Percentiles rank a stretch among this genome's conserved stretches.
Conservation (phyloP, 352 stramenopile species). For the Salisapilia sapeloensis region DNA sequence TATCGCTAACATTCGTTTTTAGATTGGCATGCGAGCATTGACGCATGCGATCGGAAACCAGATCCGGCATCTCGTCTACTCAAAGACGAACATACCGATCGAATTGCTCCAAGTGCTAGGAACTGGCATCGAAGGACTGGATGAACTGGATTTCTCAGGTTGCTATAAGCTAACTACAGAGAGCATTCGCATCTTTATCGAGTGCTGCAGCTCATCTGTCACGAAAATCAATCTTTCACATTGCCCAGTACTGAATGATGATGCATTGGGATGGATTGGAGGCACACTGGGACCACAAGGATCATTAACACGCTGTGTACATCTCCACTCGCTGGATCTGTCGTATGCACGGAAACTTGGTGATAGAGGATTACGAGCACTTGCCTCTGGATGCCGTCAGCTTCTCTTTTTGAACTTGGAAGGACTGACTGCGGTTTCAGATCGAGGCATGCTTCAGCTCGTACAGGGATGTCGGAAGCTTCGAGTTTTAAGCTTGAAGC, state of each 20-base stretch:
- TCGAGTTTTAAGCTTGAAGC: slow-evolving; percentile 38
- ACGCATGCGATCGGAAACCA: slow-evolving; percentile 29
- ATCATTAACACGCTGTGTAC: slow-evolving; percentile 36
- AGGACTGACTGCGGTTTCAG: slow-evolving; percentile 32
- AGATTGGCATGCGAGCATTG: slow-evolving; percentile 58
- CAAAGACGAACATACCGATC: slow-evolving; percentile 20
- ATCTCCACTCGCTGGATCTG: slow-evolving; percentile 47
- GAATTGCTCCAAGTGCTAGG: slow-evolving; percentile 56
- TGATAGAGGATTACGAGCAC: slow-evolving; percentile 30
- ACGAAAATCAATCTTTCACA: slow-evolving; percentile 36
- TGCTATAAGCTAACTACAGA: slow-evolving; percentile 36
- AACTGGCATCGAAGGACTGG: slow-evolving; percentile 34
- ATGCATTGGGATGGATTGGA: slow-evolving; percentile 54
- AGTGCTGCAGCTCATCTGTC: slow-evolving; percentile 36
- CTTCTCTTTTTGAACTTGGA: slow-evolving; percentile 70
- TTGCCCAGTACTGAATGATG: slow-evolving; percentile 44
- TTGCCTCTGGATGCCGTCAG: slow-evolving; percentile 22
- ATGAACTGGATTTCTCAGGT: slow-evolving; percentile 35
- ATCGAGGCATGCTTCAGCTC: slow-evolving; percentile 22
- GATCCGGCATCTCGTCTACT: slow-evolving; percentile 33
- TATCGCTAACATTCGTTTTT: background rate
- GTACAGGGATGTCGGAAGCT: slow-evolving; percentile 27
- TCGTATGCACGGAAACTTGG: slow-evolving; percentile 37
- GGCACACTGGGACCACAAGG: slow-evolving; percentile 39
- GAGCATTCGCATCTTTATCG: slow-evolving; percentile 46